Base-by-base conservation (phyloP, 805 yeast genomes). In the Yamadazyma tumulicola region DNA sequence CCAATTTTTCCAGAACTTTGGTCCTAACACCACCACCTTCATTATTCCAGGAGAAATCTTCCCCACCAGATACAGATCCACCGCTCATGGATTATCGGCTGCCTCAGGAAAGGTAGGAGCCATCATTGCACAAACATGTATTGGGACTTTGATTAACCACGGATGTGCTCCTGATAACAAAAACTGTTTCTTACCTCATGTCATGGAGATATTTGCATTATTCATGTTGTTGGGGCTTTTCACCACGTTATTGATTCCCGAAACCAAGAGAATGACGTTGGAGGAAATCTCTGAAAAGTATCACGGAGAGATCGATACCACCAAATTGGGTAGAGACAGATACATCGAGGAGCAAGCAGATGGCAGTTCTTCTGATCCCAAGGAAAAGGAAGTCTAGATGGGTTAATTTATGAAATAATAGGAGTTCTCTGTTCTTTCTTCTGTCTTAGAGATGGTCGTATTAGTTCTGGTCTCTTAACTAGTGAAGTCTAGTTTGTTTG, bases 51-150 rank as follows among this genome's bases (percentile, higher is more conserved):
- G 95, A 66, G 96, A 87, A 70, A 69, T 78, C 58, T 88, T 71
- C 82, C 96, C 96, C 60, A 87, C 96, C 38, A 81, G 95, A 74
- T 87, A 86, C 69, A 83, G 96, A 80, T 86, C 95, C 16, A 79
- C 95, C 48, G 95, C 96, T 31, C 96, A 87, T 54, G 96, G 96
- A 74, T 74, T 87, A 44, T 86, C 95, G 45, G 96, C 96, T 50
- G 96, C 94, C 33, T 62, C 78, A 21, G 96, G 96, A 72, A 87
- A 87, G 62, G 71, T 86, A 51, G 96, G 96, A 69, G 95, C 96
- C 40, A 85, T 87, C 49, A 77, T 87, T 70, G 95, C 96, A 18
- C 93, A 83, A 68, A 80, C 89, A 43, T 82, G 84, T 59, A 63
- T 84, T 48, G 93, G 96, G 74, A 85, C 95, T 45, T 74, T 87